Percentiles rank a stretch among this genome's conserved stretches.
Conservation (phyloP, 129 eudicot species). For the Pseudognaphalium luteoalbum region DNA sequence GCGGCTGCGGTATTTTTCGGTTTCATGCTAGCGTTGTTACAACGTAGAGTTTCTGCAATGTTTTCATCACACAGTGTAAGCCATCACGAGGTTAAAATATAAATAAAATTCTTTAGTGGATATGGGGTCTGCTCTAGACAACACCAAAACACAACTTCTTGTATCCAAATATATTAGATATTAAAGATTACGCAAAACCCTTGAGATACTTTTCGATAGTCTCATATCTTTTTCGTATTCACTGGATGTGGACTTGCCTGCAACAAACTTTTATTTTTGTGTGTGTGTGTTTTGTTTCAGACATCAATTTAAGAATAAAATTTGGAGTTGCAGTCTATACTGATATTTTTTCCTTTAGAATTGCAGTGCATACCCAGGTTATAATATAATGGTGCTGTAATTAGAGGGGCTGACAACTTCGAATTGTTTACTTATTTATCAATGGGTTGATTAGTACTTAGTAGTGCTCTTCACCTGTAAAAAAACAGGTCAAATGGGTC, state of each 20-base stretch:
- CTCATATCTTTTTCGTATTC: background rate
- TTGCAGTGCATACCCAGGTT: background rate
- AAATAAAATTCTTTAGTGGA: background rate
- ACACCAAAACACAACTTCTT: background rate
- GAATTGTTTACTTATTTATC: background rate
- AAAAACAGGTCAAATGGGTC: background rate
- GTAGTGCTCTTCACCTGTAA: too few species aligned
- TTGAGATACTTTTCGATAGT: background rate
- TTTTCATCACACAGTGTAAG: slow-evolving; percentile 67
- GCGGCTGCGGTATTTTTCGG: slow-evolving; percentile 80
- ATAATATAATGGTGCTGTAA: background rate
- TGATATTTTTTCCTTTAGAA: background rate
- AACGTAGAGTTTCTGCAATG: slow-evolving; percentile 61
- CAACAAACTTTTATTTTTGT: background rate
- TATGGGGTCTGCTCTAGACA: background rate
- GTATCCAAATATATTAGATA: background rate
- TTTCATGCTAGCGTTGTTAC: slow-evolving; percentile 85
- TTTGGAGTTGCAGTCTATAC: background rate
- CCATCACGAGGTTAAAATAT: background rate
- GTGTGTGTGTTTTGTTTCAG: background rate
- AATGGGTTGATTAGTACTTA: background rate
- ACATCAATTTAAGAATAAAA: background rate
- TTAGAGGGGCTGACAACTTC: background rate
- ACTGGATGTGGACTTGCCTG: background rate
- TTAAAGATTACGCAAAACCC: background rate